Percentiles rank a stretch among this genome's conserved stretches.
Evolutionary conservation across 768 basidiomycete genomes (phyloP).

Genomic region (Pilatotrama ljubarskyi): DNA sequence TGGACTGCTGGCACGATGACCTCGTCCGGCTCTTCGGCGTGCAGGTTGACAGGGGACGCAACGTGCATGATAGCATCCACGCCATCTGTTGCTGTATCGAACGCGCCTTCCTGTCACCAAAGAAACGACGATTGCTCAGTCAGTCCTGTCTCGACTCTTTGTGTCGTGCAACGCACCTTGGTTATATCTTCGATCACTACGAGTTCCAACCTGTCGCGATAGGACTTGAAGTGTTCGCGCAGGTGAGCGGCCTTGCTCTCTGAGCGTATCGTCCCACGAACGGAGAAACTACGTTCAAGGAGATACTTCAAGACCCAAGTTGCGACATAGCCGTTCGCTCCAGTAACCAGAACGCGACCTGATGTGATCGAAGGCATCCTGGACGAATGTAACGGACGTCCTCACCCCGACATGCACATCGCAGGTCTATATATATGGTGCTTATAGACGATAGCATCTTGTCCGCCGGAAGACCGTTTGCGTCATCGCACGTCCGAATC

Average conservation of each 20-base stretch:
- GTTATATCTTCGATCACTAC: conserved; percentile 50
- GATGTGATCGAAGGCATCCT: conserved; percentile 29
- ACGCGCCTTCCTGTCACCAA: conserved; percentile 31
- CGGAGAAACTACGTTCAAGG: conserved; percentile 40
- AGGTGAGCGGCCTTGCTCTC: conserved; percentile 45
- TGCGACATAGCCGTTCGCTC: conserved; percentile 31
- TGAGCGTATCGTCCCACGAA: conserved; percentile 47
- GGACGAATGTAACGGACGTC: background rate
- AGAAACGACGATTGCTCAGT: background rate
- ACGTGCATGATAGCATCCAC: conserved; percentile 44
- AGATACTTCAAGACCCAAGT: conserved; percentile 34
- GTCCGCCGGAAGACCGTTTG: too few relatives aligned
- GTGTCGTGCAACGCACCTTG: conserved; percentile 26
- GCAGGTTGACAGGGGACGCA: conserved; percentile 36
- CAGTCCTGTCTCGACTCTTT: background rate
- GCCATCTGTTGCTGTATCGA: conserved; percentile 49
- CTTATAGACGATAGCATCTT: too few relatives aligned
- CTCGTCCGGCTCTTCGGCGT: conserved; percentile 35
- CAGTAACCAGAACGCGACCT: conserved; percentile 30
- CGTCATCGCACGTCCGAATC: too few relatives aligned
- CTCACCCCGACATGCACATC: background rate
- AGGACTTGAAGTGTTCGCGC: conserved; percentile 36
- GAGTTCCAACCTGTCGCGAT: conserved; percentile 40
- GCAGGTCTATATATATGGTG: background rate
- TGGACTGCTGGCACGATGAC: conserved; percentile 69